phyloP scores from a whole-genome alignment of 495 filamentous ascomycete species.

The Choiromyces venosus region DNA sequence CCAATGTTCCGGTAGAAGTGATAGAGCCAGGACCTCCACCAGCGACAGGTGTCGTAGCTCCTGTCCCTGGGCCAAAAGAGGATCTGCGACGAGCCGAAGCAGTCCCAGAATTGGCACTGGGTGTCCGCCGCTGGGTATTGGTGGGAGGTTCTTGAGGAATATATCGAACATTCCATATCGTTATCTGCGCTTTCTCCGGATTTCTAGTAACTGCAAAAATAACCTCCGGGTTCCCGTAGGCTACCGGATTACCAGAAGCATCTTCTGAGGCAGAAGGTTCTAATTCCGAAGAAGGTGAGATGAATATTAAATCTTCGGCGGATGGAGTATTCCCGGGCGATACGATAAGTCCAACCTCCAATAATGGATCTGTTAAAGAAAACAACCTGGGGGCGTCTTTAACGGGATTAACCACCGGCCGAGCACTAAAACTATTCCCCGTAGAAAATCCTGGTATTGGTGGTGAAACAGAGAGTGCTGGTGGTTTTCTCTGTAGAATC shows the following conservation, averaged over 20 bases:
- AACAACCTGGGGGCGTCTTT: conserved; percentile 68
- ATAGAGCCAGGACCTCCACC: conserved; percentile 45
- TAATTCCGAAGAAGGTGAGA: conserved; percentile 50
- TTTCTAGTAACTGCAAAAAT: conserved; percentile 80
- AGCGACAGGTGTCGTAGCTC: conserved; percentile 69
- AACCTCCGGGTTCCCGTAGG: conserved; percentile 43
- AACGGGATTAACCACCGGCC: conserved; percentile 36
- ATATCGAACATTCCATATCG: conserved; percentile 42
- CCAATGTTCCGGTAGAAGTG: conserved; percentile 25
- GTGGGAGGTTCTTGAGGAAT: conserved; percentile 41
- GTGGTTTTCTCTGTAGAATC: conserved; percentile 71
- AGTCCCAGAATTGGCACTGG: conserved; percentile 35
- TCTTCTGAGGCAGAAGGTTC: conserved; percentile 28
- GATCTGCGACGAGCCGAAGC: conserved; percentile 57
- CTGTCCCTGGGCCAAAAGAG: conserved; percentile 74
- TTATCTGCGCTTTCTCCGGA: conserved; percentile 48
- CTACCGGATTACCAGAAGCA: conserved; percentile 16
- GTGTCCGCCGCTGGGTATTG: conserved; percentile 34
- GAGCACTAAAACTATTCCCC: conserved; percentile 40
- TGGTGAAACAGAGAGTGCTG: conserved; percentile 37
- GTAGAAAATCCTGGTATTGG: conserved; percentile 24
- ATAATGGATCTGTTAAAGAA: conserved; percentile 77
- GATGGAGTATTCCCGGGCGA: conserved; percentile 48
- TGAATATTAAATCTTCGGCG: conserved; percentile 71
- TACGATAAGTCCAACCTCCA: conserved; percentile 80